Conservation (phyloP, 345 rosid genomes). For the Brassica incana region DNA sequence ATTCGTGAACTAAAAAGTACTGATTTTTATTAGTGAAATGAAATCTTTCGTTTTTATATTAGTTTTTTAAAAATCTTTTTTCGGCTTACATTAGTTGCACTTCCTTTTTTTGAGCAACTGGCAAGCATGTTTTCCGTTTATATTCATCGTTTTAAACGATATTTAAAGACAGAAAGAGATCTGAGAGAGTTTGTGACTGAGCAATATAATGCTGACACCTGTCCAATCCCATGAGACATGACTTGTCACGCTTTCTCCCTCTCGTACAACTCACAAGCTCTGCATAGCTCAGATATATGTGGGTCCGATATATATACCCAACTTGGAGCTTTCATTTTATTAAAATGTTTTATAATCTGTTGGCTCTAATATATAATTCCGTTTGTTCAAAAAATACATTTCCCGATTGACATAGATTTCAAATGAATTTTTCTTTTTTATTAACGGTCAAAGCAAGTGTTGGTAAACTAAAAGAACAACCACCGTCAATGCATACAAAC, state of each 20-base stretch:
- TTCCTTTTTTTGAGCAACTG: background rate
- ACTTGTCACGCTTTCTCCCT: conserved; percentile 5
- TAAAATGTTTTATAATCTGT: background rate
- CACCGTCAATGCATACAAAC: background rate
- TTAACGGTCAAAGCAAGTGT: background rate
- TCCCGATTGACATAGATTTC: background rate
- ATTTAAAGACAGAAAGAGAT: conserved; percentile 9
- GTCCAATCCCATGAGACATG: conserved; percentile 31
- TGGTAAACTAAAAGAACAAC: background rate
- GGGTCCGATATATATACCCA: background rate
- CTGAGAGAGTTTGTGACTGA: conserved; percentile 27
- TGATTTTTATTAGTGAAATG: background rate
- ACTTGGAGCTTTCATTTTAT: background rate
- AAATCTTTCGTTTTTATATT: background rate
- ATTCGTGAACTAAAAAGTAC: background rate
- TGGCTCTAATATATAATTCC: background rate
- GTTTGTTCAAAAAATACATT: background rate
- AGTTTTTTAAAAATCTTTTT: too few species aligned
- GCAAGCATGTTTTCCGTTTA: conserved; percentile 8
- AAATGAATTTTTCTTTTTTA: background rate
- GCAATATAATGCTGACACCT: conserved; percentile 29
- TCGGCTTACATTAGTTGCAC: background rate
- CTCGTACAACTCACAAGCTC: background rate
- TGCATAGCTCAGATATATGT: background rate
- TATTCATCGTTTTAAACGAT: conserved; percentile 3